Conservation (phyloP, 495 filamentous ascomycete species). For the Diplogelasinospora grovesii region DNA sequence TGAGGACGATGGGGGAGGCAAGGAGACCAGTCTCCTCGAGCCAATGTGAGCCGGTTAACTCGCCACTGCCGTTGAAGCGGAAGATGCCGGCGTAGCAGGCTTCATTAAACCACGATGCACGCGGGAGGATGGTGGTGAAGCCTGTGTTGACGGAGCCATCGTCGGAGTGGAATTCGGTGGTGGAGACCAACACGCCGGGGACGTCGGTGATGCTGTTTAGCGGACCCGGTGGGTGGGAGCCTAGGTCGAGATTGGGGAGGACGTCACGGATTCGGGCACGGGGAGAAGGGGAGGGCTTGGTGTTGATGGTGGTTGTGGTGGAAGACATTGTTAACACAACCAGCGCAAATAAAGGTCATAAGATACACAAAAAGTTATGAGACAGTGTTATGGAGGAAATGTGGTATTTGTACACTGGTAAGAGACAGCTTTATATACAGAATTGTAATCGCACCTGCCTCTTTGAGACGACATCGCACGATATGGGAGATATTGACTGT, state of each 20-base stretch:
- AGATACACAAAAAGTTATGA: no score
- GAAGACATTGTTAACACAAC: no score
- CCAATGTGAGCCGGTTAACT: slow-evolving; percentile 48
- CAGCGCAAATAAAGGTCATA: no score
- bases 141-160: slow-evolving; percentile 38
- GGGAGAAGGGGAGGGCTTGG: neutral
- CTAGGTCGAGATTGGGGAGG: slow-evolving; percentile 33
- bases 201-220: slow-evolving; percentile 48
- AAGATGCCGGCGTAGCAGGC: slow-evolving; percentile 45
- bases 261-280: slow-evolving; percentile 34
- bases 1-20: slow-evolving; percentile 45
- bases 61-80: slow-evolving; percentile 49
- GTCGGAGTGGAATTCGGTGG: slow-evolving; percentile 30
- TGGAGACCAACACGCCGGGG: slow-evolving; percentile 41
- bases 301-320: neutral
- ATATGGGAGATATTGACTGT: no score
- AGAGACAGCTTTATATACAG: no score
- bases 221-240: slow-evolving; percentile 31
- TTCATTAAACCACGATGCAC: slow-evolving; percentile 38
- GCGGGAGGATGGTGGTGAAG: slow-evolving; percentile 46
- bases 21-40: slow-evolving; percentile 47
- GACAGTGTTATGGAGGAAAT: no score
- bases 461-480: no score
- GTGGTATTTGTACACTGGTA: no score
- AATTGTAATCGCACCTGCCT: no score